These are phyloP conservation scores for Solidago caesia DNA, from an alignment of 129 eudicot species.

Conservation along the genomic window DNA sequence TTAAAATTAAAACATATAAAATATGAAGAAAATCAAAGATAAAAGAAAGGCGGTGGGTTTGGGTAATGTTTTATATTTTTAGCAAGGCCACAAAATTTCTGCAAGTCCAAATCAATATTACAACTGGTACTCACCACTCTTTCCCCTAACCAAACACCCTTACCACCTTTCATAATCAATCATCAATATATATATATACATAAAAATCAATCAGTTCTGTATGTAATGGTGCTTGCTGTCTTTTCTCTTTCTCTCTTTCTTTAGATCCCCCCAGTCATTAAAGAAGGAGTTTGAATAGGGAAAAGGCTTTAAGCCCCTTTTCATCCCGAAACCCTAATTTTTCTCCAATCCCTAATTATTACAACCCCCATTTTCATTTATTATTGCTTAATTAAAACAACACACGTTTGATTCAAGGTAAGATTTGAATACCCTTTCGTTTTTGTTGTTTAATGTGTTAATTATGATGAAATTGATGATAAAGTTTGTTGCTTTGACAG, in stretches of 20 bases:
- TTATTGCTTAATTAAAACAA: not conserved
- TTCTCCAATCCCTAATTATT: conserved; percentile 18
- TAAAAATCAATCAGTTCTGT: conserved; percentile 5
- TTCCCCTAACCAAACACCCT: not conserved
- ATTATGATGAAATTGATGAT: not conserved
- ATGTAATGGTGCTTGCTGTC: conserved; percentile 29
- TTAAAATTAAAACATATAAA: not conserved
- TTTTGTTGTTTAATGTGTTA: not conserved
- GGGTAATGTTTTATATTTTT: conserved; percentile 8
- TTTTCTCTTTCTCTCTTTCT: conserved; percentile 41
- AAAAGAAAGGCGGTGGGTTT: conserved; percentile 22
- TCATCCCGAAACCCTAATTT: conserved; percentile 20
- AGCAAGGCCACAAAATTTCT: conserved; percentile 29
- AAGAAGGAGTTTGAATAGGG: conserved; percentile 27
- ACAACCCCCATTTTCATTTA: no score
- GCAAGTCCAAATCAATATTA: conserved; percentile 19
- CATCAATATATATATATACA: not conserved
- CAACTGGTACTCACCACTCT: conserved; percentile 23
- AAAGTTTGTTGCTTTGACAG: not conserved
- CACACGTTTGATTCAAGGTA: conserved; percentile 25
- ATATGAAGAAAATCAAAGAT: not conserved
- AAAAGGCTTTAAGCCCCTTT: conserved; percentile 29
- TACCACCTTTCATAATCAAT: conserved; percentile 9
- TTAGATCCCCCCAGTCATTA: conserved; percentile 10
- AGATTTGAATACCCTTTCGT: not conserved